phyloP scores from a whole-genome alignment of 2,329 filamentous ascomycete genomes.

The Aspergillus sclerotialis region DNA sequence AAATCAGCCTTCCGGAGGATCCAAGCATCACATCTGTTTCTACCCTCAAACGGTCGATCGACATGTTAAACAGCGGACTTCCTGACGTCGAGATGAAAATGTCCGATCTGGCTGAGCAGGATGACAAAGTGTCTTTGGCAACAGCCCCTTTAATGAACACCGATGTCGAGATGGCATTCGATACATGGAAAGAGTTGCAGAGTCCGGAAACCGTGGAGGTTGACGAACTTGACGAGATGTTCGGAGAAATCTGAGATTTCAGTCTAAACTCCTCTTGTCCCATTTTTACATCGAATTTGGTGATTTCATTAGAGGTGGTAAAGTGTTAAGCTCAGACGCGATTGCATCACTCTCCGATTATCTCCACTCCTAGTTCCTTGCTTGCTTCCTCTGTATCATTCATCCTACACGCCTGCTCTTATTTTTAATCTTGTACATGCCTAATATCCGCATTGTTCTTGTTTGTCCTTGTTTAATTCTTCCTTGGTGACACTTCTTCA shows the following conservation, averaged over 20 bases:
- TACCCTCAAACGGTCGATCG: conserved; percentile 31
- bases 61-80: conserved; percentile 33
- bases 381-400: conserved; percentile 1
- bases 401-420: not conserved
- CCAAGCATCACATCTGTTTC: conserved; percentile 21
- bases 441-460: conserved; percentile 1
- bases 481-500: not conserved
- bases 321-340: too few relatives aligned
- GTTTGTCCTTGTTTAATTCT: not conserved
- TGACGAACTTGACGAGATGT: conserved; percentile 83
- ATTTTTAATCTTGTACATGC: conserved; percentile 11
- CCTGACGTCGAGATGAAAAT: conserved; percentile 30
- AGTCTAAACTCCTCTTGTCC: not conserved
- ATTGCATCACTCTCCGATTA: too few relatives aligned
- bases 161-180: conserved; percentile 34
- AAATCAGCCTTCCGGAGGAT: conserved; percentile 25
- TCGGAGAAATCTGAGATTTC: conserved; percentile 60
- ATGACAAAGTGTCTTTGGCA: conserved; percentile 39
- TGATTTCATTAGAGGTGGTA: too few relatives aligned
- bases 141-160: conserved; percentile 19
- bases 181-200: conserved; percentile 55
- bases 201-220: conserved; percentile 86
- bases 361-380: conserved; percentile 5
- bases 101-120: conserved; percentile 26
- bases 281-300: not conserved